phyloP scores from a whole-genome alignment of 2,329 filamentous ascomycete genomes.

The Hypoxylon rubiginosum region DNA sequence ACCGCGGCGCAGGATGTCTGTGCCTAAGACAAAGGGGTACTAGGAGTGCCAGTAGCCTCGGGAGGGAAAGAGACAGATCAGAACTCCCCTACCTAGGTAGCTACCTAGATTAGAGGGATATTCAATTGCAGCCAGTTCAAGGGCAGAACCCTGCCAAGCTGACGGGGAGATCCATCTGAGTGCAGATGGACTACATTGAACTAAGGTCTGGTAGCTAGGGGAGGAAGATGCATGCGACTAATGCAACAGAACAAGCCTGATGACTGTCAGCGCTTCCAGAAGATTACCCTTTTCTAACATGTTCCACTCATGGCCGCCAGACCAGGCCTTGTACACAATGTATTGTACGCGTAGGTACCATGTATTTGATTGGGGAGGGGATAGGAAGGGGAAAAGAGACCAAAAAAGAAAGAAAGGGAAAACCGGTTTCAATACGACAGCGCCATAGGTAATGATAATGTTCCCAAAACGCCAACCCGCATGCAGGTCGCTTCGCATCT shows the following conservation, averaged over 20 bases:
- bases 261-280: constrained; percentile 40
- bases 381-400: background rate
- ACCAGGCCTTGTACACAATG: constrained; percentile 1
- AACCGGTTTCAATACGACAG: background rate
- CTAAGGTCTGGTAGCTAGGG: background rate
- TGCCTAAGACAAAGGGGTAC: constrained; percentile 15
- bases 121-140: background rate
- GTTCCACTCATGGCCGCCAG: background rate
- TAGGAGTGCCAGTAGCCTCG: background rate
- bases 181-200: background rate
- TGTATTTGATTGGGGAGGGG: background rate
- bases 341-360: background rate
- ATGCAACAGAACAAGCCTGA: constrained; percentile 39
- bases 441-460: background rate
- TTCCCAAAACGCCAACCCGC: background rate
- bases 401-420: background rate
- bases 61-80: background rate
- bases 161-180: background rate
- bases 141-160: background rate
- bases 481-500: background rate
- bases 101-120: background rate
- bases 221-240: constrained; percentile 6
- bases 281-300: constrained; percentile 40
- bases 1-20: constrained; percentile 19
- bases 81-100: background rate